These are phyloP conservation scores for Diospyros kaki DNA, from an alignment of 148 eudicot genomes.

Conservation along the genomic window DNA sequence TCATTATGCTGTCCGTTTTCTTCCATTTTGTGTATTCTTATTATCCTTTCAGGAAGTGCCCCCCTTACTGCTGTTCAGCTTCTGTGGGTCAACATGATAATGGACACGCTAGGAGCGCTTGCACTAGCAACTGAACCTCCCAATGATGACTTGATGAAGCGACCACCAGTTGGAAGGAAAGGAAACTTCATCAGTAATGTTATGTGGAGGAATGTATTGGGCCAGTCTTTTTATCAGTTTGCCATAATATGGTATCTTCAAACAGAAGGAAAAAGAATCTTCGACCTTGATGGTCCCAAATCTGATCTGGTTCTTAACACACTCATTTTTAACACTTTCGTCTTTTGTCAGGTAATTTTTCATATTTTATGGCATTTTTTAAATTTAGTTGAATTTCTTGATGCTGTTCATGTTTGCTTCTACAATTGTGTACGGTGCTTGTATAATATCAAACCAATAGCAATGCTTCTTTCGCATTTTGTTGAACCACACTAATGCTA, in stretches of 20 bases:
- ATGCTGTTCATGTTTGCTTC: too few relatives aligned
- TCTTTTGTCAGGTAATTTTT: constrained; percentile 46
- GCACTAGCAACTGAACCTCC: constrained; percentile 67
- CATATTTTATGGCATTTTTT: too few relatives aligned
- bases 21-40: too few relatives aligned
- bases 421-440: too few relatives aligned
- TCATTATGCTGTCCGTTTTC: background rate
- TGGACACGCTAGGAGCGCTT: constrained; percentile 65
- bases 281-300: constrained; percentile 41
- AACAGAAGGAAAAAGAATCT: constrained; percentile 41
- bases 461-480: too few relatives aligned
- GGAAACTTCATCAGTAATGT: constrained; percentile 40
- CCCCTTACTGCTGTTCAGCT: constrained; percentile 62
- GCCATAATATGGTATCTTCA: constrained; percentile 33
- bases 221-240: constrained; percentile 52
- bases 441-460: too few relatives aligned
- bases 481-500: too few relatives aligned
- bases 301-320: constrained; percentile 42
- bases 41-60: constrained; percentile 36
- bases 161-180: constrained; percentile 46
- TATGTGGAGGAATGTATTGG: constrained; percentile 62
- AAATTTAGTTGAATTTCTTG: too few relatives aligned
- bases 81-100: constrained; percentile 62
- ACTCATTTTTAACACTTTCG: constrained; percentile 50
- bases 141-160: constrained; percentile 38